phyloP scores from a whole-genome alignment of 164 flowering plant species.

The Vitis amurensis region DNA sequence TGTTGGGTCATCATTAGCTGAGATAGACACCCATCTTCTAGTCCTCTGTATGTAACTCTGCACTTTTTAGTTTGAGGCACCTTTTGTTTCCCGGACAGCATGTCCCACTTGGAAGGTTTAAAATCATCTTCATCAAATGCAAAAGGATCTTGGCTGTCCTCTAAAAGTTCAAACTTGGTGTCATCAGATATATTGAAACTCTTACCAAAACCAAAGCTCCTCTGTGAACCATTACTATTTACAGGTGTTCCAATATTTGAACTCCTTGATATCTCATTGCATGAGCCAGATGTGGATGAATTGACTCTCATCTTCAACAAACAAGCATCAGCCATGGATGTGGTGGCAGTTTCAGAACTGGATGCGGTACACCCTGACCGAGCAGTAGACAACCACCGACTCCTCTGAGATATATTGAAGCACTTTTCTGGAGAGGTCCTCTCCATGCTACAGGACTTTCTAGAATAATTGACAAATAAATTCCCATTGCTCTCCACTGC shows the following conservation, averaged over 20 bases:
- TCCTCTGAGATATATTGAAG: slow-evolving; percentile 32
- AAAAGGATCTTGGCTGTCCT: slow-evolving; percentile 84
- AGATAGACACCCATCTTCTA: slow-evolving; percentile 32
- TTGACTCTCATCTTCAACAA: slow-evolving; percentile 32
- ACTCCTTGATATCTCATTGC: slow-evolving; percentile 34
- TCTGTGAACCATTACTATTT: slow-evolving; percentile 27
- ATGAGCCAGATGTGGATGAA: slow-evolving; percentile 49
- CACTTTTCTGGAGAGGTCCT: slow-evolving; percentile 28
- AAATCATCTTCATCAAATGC: slow-evolving; percentile 85
- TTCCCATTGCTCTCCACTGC: slow-evolving; percentile 41
- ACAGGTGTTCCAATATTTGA: slow-evolving; percentile 20
- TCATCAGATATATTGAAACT: slow-evolving; percentile 23
- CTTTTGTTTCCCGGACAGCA: slow-evolving; percentile 42
- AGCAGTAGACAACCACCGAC: slow-evolving; percentile 26
- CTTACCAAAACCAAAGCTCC: slow-evolving; percentile 23
- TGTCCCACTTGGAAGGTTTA: slow-evolving; percentile 83
- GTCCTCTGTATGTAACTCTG: slow-evolving; percentile 23
- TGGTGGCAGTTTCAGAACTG: slow-evolving; percentile 39
- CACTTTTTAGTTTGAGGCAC: slow-evolving; percentile 31
- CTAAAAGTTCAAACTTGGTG: slow-evolving; percentile 23
- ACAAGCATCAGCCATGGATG: slow-evolving; percentile 28
- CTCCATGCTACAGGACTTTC: slow-evolving; percentile 26
- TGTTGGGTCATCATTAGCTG: slow-evolving; percentile 32
- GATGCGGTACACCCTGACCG: slow-evolving; percentile 28
- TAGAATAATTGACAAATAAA: slow-evolving; percentile 31